Evolutionary conservation across 202 grass and related monocot genomes (phyloP), one percentile per base, ranked within the genome.

Genomic region (Elaeis oleifera): DNA sequence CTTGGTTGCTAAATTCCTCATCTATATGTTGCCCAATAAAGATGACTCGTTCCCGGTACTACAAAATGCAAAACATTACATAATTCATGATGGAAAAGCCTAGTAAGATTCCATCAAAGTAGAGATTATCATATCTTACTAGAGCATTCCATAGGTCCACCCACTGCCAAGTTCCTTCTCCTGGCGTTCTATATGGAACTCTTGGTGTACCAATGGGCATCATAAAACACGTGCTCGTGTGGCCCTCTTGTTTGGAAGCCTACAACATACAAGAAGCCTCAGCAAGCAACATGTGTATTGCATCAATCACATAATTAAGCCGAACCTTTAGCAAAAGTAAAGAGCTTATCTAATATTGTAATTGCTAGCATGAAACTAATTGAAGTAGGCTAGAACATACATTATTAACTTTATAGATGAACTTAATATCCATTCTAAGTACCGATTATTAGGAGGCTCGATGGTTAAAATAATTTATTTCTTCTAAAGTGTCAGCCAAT

Each of bases 81-180:
- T 11, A 3, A 54, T 28, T 53, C 23, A 80, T 56, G 23, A 19
- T 54, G 67, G 65, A 63, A 24, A 69, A 5, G 64, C 61, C 59
- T 59, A 27, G 24, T 22, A 51, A 19, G 49, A 22, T 63, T 53
- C 1, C n/a, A 69, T 64, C 21, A 5, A 39, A 29, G 62, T 18
- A 71, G 27, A 44, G 29, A 64, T 6, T 72, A 4, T 18, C 16
- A 56, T 55, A 59, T 67, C 81, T 92, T 80, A 97, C 92, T 70
- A 96, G 69, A 61, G 84, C 87, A 81, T 96, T 88, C 84, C 81
- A 91, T 61, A 86, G 64, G 49, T 91, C 87, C 61, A 96, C 80
- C 79, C 88, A 91, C 63, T 89, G 79, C 72, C 71, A 80, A 23
- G 76, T 83, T 80, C 87, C 87, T 78, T 90, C 84, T 56, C 76